Conservation (phyloP, 2,329 filamentous ascomycete genomes). For the Talaromyces amestolkiae region DNA sequence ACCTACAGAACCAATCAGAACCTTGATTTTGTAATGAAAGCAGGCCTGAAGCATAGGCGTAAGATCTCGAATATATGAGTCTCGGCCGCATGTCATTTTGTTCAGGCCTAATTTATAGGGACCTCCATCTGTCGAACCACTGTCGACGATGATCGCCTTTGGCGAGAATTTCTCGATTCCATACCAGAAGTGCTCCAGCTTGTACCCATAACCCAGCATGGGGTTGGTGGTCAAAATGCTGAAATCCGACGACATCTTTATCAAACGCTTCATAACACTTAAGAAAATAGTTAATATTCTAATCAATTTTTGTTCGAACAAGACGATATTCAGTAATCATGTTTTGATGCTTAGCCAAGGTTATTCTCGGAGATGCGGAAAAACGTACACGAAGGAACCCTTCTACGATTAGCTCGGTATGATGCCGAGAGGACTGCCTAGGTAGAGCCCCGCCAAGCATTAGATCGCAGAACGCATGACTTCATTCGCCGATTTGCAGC, state of each 20-base stretch:
- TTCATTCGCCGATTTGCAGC: not conserved
- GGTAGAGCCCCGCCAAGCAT: not conserved
- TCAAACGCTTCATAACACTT: not conserved
- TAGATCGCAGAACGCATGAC: not conserved
- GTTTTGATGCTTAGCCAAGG: not conserved
- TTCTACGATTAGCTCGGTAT: not conserved
- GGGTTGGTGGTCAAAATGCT: conserved; percentile 49
- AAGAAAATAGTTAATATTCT: not conserved
- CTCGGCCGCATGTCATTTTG: conserved; percentile 41
- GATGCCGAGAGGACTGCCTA: not conserved
- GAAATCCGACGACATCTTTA: conserved; percentile 16
- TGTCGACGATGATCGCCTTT: conserved; percentile 32
- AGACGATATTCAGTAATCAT: not conserved
- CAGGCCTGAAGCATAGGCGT: conserved; percentile 38
- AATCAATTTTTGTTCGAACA: not conserved
- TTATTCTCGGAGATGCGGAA: not conserved
- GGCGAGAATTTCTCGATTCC: conserved; percentile 30
- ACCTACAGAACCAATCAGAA: conserved; percentile 49
- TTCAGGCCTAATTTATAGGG: conserved; percentile 30
- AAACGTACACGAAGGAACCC: not conserved
- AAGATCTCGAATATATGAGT: conserved; percentile 46
- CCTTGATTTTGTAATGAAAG: conserved; percentile 34
- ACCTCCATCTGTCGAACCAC: conserved; percentile 33
- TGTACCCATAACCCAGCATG: conserved; percentile 52
- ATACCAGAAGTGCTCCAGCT: conserved; percentile 45